Base-by-base conservation (phyloP, 257 asterid species). In the Capsicum chinense region DNA sequence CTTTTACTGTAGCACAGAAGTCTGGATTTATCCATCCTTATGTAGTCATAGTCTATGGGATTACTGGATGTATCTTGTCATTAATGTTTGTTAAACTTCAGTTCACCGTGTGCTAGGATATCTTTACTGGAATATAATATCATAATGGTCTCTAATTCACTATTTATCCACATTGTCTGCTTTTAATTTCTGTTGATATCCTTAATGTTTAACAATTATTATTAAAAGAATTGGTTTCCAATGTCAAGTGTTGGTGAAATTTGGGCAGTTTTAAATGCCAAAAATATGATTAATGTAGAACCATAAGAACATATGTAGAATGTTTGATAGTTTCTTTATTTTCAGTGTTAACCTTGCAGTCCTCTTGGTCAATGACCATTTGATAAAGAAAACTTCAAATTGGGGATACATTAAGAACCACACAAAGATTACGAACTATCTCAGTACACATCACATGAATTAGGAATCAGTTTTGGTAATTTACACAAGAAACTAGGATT, bases 391-490 rank as follows among this genome's bases (percentile, higher is more conserved):
- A n/a, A 42, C 80, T 73, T n/a, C 48, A 48, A 42, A 73, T 37
- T 12, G 16, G 59, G 59, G 42, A 73, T 48, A 19, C 21, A 21
- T 68, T 68, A 15, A 37, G 76, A 68, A 8, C 59, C 80, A 73
- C 17, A 19, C 48, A 59, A 73, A 48, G 26, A 73, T 73, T 73
- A 71, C n/a, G 42, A 73, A 19, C 42, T 74, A 74, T 52, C 21
- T 26, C 13, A 60, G 60, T 21, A 74, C 60, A 52, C 14, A 76
- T 26, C 62, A 50, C 44, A 7, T 76, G 14, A 21, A 76, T 76
- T 76, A 76, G 81, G 81, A 76, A 76, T 52, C 60, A 54, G 21
- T 76, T 76, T 48, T 48, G 47, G 26, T 76, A 26, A 76, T 76
- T 73, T 47, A 68, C 14, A 1, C 78, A 15, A 42, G 9, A 68